Base-by-base conservation (phyloP, 2,329 filamentous ascomycete genomes). In the Xylariomycetidae sp. region DNA sequence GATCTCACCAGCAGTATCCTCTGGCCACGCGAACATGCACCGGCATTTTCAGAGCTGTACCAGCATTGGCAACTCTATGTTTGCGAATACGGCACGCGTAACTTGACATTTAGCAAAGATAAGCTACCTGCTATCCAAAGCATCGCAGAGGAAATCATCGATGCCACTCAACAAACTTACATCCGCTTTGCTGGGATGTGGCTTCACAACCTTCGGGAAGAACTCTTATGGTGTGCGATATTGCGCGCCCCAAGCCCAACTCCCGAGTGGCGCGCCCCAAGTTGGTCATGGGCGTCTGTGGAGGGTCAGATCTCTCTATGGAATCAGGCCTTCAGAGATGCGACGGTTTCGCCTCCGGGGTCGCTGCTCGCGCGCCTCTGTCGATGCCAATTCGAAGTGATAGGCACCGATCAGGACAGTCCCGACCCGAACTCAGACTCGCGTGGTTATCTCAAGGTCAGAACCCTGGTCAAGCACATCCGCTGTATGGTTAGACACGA, bases 271-370 rank as follows among this genome's bases (percentile, higher is more conserved):
- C 37, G 38, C 22, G 43, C 38, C 13, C 43, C 43, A 5, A 46
- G 31, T n/a, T 46, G 38, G 43, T 46, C 40, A 16, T 46, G 43
- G 43, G 43, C 38, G 16, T 37, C 40, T 16, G 16, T 45, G 12
- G 42, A 45, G 18, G 40, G 42, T 10, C 30, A 33, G 14, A 24
- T 36, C 24, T 42, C 25, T n/a, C 20, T 40, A 20, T 44, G 34
- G 28, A 32, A 39, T 12, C 32, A 34, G 14, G 18, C 32, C 10
- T 42, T 41, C 19, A 33, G 41, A 20, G 28, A 25, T 27, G 27
- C 31, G 4, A 16, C 23, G 15, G 22, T 22, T 14, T 33, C 28
- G 5, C 13, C 9, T n/a, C 25, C 35, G 1, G 25, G 15, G 1
- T 32, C 42, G 10, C 34, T 44, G 8, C 20, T 42, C 9, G 14